These are phyloP conservation scores for Prunella vulgaris DNA, from an alignment of 257 asterid genomes.

Conservation along the genomic window DNA sequence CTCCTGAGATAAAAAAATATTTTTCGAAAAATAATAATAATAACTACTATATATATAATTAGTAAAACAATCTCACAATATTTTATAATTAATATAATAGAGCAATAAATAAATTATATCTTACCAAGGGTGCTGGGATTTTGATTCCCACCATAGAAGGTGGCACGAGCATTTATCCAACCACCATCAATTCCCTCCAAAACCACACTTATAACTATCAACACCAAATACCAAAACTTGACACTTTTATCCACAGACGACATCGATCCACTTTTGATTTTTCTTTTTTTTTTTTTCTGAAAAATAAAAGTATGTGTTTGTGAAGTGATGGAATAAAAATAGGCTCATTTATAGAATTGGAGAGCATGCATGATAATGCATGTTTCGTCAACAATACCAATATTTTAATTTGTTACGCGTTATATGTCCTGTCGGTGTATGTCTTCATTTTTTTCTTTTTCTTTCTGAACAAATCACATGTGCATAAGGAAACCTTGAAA, in stretches of 20 bases:
- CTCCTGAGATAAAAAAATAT: too few relatives aligned
- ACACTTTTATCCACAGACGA: not conserved
- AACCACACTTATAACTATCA: constrained; percentile 26
- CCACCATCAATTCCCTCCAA: constrained; percentile 28
- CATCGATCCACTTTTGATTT: too few relatives aligned
- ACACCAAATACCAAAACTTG: constrained; percentile 5
- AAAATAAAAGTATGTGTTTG: not conserved
- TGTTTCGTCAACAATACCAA: not conserved
- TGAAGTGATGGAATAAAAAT: not conserved
- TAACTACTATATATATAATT: too few relatives aligned
- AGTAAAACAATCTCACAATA: too few relatives aligned
- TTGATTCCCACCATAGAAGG: constrained; percentile 59
- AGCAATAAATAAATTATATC: too few relatives aligned
- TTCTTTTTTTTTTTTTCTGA: not conserved
- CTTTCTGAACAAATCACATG: too few relatives aligned
- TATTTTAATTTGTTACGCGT: constrained; percentile 15
- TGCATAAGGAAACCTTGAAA: too few relatives aligned
- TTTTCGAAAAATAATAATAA: too few relatives aligned
- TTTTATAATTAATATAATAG: too few relatives aligned
- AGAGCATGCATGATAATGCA: constrained; percentile 24
- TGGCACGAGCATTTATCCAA: constrained; percentile 59
- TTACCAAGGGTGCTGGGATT: constrained; percentile 63
- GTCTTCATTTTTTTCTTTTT: too few relatives aligned
- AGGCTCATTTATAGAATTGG: constrained; percentile 29
- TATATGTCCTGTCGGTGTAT: constrained; percentile 54